Evolutionary conservation across 441 rosid species (phyloP).

Genomic region (Corymbia citriodora): DNA sequence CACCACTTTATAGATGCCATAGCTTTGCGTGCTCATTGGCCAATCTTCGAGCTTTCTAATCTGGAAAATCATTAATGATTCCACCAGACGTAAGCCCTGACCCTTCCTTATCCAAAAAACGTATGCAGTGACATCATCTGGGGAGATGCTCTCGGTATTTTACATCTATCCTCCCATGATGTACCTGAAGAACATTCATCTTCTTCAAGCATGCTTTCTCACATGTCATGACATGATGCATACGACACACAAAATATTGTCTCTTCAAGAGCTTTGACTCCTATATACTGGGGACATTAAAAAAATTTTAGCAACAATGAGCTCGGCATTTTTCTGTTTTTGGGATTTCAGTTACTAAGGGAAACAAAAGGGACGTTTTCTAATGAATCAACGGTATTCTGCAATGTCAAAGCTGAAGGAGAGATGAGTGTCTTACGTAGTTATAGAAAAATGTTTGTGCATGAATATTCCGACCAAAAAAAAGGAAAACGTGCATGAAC

Average conservation of each 20-base stretch:
- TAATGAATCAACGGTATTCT: neutral
- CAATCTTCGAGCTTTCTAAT: neutral
- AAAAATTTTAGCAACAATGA: no score
- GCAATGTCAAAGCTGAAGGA: neutral
- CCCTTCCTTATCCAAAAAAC: neutral
- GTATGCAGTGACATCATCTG: neutral
- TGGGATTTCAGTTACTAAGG: neutral
- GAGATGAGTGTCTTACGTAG: neutral
- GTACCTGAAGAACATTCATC: no score
- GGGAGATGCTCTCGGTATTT: neutral
- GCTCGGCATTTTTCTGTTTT: neutral
- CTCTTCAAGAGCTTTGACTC: no score
- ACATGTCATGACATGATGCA: no score
- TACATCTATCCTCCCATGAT: neutral
- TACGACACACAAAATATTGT: no score
- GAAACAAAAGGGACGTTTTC: neutral
- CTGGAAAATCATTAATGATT: neutral
- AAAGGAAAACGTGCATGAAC: no score
- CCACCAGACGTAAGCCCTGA: neutral
- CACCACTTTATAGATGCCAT: neutral
- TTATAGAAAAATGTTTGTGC: no score
- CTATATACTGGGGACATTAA: no score
- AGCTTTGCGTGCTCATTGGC: neutral
- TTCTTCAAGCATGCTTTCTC: no score
- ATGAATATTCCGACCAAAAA: no score